Evolutionary conservation across 202 grass and related monocot species (phyloP).

Genomic region (Schoenoplectus triqueter): DNA sequence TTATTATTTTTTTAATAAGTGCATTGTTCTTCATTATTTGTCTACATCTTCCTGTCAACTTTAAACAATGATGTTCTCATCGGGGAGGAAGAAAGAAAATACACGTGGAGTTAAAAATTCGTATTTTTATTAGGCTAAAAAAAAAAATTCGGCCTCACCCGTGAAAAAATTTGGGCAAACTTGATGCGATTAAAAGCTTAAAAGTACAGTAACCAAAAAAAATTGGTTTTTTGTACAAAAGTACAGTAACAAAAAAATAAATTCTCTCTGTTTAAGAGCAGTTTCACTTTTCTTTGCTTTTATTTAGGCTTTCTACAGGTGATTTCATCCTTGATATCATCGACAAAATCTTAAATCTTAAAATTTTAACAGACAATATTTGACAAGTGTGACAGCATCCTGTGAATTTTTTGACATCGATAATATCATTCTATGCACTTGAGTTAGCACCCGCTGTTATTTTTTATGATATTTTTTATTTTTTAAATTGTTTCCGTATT

Average conservation of each 20-base stretch:
- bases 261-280: too few species aligned
- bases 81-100: too few species aligned
- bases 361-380: background rate
- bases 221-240: too few species aligned
- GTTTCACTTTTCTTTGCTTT: slow-evolving; percentile 25
- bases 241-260: too few species aligned
- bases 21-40: background rate
- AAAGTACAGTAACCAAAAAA: too few species aligned
- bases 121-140: too few species aligned
- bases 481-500: slow-evolving; percentile 1
- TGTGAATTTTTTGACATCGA: background rate
- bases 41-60: too few species aligned
- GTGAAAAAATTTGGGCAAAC: too few species aligned
- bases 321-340: slow-evolving; percentile 21
- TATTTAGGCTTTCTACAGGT: slow-evolving; percentile 58
- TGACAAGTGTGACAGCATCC: background rate
- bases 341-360: slow-evolving; percentile 21
- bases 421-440: slow-evolving; percentile 5
- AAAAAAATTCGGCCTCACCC: too few species aligned
- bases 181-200: too few species aligned
- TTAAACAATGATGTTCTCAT: too few species aligned
- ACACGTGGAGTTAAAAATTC: too few species aligned
- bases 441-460: background rate
- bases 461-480: slow-evolving; percentile 25
- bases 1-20: background rate